Conservation (phyloP, 495 filamentous ascomycete species). For the Jackrogersella multiformis region DNA sequence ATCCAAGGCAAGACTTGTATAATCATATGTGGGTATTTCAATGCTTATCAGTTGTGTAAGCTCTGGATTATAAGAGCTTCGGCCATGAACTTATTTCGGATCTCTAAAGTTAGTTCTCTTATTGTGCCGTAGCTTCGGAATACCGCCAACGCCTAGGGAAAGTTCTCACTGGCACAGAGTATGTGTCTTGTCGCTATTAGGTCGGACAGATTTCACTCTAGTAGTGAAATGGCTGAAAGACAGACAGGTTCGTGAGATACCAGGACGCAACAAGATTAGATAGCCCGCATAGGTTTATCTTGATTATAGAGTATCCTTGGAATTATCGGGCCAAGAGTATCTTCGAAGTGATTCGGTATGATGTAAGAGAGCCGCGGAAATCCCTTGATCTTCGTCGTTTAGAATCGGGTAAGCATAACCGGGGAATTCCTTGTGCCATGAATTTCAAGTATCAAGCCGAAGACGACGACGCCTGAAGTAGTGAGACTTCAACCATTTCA, state of each 20-base stretch:
- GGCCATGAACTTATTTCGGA: neutral
- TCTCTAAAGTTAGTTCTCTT: neutral
- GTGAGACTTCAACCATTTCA: conserved; percentile 12
- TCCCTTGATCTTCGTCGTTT: neutral
- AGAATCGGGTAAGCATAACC: conserved; percentile 5
- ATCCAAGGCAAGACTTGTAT: conserved; percentile 1
- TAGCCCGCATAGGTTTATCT: neutral
- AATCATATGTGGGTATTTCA: conserved; percentile 1
- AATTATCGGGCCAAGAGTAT: neutral
- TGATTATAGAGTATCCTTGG: neutral
- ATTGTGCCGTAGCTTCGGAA: neutral
- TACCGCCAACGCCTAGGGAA: neutral
- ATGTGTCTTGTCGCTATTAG: neutral
- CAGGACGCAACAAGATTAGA: neutral
- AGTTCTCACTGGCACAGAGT: too few relatives aligned
- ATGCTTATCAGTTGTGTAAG: neutral
- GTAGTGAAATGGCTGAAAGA: neutral
- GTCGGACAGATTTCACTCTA: neutral
- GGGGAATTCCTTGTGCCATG: neutral
- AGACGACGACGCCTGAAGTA: conserved; percentile 4
- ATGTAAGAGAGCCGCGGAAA: neutral
- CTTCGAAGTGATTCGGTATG: neutral
- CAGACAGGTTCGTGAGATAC: neutral
- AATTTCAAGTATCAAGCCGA: neutral
- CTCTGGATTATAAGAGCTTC: neutral